Percentiles rank a stretch among this genome's conserved stretches.
These are phyloP conservation scores for Porogramme epimiltina DNA, from an alignment of 1,284 basidiomycete genomes.

Conservation along the genomic window DNA sequence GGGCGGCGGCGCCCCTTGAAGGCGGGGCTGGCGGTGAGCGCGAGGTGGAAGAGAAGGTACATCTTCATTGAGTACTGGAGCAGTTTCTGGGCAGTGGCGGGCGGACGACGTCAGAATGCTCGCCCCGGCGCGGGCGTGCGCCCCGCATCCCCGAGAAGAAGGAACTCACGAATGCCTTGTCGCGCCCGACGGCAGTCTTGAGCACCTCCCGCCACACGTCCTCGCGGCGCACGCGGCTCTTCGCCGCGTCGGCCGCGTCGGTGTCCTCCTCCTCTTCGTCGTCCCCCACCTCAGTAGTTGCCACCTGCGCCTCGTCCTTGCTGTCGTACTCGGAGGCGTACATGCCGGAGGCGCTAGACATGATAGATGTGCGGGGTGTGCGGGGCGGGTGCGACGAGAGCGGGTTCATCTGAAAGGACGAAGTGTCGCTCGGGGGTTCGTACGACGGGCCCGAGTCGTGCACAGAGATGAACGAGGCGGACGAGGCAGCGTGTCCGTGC, in stretches of 20 bases:
- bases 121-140: too few species aligned
- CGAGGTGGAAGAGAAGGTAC: constrained; percentile 69
- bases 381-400: constrained; percentile 75
- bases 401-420: constrained; percentile 77
- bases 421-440: constrained; percentile 41
- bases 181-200: constrained; percentile 71
- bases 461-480: constrained; percentile 36
- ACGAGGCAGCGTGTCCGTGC: constrained; percentile 26
- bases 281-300: constrained; percentile 25
- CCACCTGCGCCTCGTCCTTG: constrained; percentile 38
- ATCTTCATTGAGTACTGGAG: constrained; percentile 79
- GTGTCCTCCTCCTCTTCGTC: constrained; percentile 41
- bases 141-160: too few species aligned
- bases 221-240: constrained; percentile 50
- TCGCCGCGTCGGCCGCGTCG: constrained; percentile 39
- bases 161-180: constrained; percentile 76
- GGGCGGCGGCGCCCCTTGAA: constrained; percentile 46
- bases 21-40: constrained; percentile 45
- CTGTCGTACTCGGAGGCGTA: constrained; percentile 41
- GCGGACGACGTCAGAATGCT: constrained; percentile 2
- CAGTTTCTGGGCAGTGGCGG: constrained; percentile 76
- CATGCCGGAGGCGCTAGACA: constrained; percentile 32
- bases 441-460: constrained; percentile 44
- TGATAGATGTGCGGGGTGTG: constrained; percentile 61
- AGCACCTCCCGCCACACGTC: constrained; percentile 80